Evolutionary conservation across 192 early-diverging fungal species (phyloP), one percentile per base, ranked within the genome.

Genomic region (Mortierella antarctica): DNA sequence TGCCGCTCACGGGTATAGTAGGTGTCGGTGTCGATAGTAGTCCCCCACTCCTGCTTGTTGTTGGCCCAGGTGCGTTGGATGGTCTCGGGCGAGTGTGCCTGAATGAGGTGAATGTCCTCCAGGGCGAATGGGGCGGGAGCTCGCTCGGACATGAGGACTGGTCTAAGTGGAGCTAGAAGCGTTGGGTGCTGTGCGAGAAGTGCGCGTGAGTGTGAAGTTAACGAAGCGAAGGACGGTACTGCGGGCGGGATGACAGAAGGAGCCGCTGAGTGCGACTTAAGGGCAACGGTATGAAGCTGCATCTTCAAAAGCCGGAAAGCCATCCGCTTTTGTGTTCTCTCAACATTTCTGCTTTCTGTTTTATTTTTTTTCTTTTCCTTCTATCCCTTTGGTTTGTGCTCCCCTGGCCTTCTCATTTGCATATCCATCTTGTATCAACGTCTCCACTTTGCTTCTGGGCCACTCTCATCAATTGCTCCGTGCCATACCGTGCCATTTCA

Each of bases 101-200:
- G 61, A 62, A 78, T 78, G 56, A 78, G 68, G 7, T 70, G 67
- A 57, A 78, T 53, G 55, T 78, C 74, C 11, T 59, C 45, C 42
- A 65, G 74, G 45, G 52, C 39, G 20, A 66, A 59, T 50, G 72
- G 8, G 9, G 51, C 14, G 3, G 64, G 18, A 5, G 64, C 14
- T 17, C 20, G 40, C 13, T 23, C 8, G 56, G 12, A 17, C 46
- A 39, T 44, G 9, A n/a, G 67, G 44, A 15, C 5, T 21, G 7
- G 54, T 48, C 12, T 4, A 39, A 47, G 23, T 23, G 18, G 42
- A 15, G 8, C 23, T 23, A n/a, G 23, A 47, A 15, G 54, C 5
- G 46, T 48, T 9, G 7, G 46, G n/a, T n/a, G n/a, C n/a, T n/a
- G n/a, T n/a, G n/a, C n/a, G n/a, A 14, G 44, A 0, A 20, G 31